Evolutionary conservation across 2,329 filamentous ascomycete species (phyloP), one percentile per base, ranked within the genome.

Genomic region (Aspergillus sergii): DNA sequence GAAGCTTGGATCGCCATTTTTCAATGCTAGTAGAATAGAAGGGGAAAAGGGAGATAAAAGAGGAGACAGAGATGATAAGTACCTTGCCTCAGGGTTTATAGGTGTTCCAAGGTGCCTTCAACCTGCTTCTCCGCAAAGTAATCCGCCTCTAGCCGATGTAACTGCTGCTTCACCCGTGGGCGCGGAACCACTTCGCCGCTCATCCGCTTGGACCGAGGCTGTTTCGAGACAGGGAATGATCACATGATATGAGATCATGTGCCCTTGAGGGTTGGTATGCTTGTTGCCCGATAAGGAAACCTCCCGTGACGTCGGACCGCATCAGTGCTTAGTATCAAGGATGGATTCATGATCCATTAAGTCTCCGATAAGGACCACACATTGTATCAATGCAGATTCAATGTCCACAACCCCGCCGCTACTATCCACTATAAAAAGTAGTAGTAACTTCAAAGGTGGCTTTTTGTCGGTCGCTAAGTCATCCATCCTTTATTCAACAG

Each of bases 181-280:
- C 12, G 21, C 45, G 45, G 45, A 28, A 48, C 45, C 12, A 8
- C 21, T 16, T 58, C 55, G 67, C 70, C 66, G 66, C 67, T 56
- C 60, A 45, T 51, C 56, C 60, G 60, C 60, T 64, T 57, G 64
- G 58, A 63, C 74, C 74, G 73, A 75, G 74, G 74, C 64, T 69
- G 63, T 64, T 59, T 51, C 10, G n/a, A 23, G 12, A 1, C 32
- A 48, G 12, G 16, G 3, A 14, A 2, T 32, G 4, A 36, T 61
- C 64, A 67, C 59, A 64, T 64, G 59, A 61, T 59, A 65, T 70
- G 23, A 12, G 26, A 41, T 51, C 48, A 51, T 51, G 28, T 34
- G 45, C 10, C 16, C n/a, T 58, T 43, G 16, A 21, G 14, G 28
- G 3, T 1, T 12, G 7, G 14, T 28, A 30, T 50, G 57, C 57